A percentile compares a stretch with the other conserved stretches of the same genome.
phyloP scores from a whole-genome alignment of 2,329 filamentous ascomycete species.

The Huntiella savannae region DNA sequence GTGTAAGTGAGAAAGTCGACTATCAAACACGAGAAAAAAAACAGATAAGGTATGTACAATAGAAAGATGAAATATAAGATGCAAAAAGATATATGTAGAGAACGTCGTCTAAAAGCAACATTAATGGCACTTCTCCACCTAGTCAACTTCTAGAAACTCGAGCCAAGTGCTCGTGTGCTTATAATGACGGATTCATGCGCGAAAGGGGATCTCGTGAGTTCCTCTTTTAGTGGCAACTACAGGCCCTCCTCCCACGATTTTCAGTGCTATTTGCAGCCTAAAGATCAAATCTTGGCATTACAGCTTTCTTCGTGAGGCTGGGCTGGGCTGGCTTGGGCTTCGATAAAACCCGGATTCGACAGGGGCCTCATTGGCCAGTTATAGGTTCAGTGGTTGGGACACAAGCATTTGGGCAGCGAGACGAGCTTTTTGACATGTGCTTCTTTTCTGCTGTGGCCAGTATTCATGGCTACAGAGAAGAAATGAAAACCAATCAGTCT shows the following conservation, averaged over 20 bases:
- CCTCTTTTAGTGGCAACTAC: no score
- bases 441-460: background rate
- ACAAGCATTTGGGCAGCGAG: background rate
- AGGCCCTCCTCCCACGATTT: no score
- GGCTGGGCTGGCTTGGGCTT: no score
- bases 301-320: no score
- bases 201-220: background rate
- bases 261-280: no score
- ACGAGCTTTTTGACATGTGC: background rate
- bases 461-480: background rate
- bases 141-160: background rate
- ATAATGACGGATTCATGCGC: constrained; percentile 4
- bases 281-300: no score
- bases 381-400: background rate
- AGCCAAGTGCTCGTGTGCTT: background rate
- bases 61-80: background rate
- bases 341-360: background rate
- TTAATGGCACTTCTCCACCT: background rate
- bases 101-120: background rate
- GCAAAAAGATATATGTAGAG: background rate
- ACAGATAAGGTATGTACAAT: background rate
- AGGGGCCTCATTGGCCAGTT: background rate
- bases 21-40: background rate
- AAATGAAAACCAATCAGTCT: no score
- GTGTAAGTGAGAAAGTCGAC: no score